Conservation (phyloP, 495 filamentous ascomycete species). For the Penicillium herquei region DNA sequence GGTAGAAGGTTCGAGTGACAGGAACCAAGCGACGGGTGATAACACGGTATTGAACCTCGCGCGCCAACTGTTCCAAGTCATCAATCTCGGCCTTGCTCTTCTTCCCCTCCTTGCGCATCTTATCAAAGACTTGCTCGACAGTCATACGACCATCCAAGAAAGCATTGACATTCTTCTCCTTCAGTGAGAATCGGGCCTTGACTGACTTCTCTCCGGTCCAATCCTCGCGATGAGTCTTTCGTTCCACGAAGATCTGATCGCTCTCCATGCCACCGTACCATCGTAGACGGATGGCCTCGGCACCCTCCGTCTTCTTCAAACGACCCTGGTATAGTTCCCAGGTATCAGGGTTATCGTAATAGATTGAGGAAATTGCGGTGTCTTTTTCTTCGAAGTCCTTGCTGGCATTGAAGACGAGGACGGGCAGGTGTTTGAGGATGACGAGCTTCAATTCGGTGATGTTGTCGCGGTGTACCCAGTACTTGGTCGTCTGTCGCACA, state of each 20-base stretch:
- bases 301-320: conserved; percentile 95
- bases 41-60: conserved; percentile 90
- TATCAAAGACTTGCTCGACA: conserved; percentile 84
- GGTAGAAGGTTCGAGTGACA: conserved; percentile 92
- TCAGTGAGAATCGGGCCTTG: conserved; percentile 90
- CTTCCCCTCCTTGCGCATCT: conserved; percentile 90
- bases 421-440: conserved; percentile 94
- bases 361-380: conserved; percentile 94
- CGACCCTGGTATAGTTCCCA: conserved; percentile 94
- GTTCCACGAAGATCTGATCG: conserved; percentile 94
- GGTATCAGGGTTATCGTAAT: conserved; percentile 90
- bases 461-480: conserved; percentile 99
- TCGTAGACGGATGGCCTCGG: conserved; percentile 91
- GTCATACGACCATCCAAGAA: conserved; percentile 80
- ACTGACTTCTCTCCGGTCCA: conserved; percentile 99
- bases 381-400: conserved; percentile 93
- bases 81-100: conserved; percentile 86
- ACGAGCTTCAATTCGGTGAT: conserved; percentile 98
- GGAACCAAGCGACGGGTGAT: conserved; percentile 80
- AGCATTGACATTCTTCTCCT: conserved; percentile 96
- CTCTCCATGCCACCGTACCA: conserved; percentile 98
- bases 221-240: conserved; percentile 97
- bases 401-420: conserved; percentile 94
- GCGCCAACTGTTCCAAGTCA: conserved; percentile 83
- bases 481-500: conserved; percentile 95